These are phyloP conservation scores for Glycine latifolia DNA, from an alignment of 306 rosid species.

Conservation along the genomic window DNA sequence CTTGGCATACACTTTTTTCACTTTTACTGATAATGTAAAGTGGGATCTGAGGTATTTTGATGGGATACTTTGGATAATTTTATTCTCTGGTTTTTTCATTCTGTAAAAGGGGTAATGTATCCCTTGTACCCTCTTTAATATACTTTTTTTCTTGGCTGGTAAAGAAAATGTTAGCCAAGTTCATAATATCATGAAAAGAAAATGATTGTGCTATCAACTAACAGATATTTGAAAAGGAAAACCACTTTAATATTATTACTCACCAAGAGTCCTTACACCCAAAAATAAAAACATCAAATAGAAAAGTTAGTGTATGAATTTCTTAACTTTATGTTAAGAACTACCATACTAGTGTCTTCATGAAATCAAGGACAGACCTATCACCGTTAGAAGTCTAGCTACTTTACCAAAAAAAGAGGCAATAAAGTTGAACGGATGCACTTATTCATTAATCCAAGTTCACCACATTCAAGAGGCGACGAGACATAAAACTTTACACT, in stretches of 20 bases:
- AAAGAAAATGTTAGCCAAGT: too few species aligned
- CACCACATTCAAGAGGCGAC: neutral
- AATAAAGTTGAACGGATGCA: neutral
- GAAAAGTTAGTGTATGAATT: neutral
- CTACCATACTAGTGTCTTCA: neutral
- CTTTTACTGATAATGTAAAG: too few species aligned
- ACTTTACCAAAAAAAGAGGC: neutral
- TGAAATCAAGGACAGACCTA: conserved; percentile 13
- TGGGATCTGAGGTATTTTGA: too few species aligned
- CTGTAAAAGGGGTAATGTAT: too few species aligned
- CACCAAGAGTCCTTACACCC: neutral
- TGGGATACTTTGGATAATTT: too few species aligned
- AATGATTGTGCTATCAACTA: conserved; percentile 20
- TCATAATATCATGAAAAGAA: conserved; percentile 9
- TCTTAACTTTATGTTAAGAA: conserved; percentile 15
- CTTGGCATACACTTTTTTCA: too few species aligned
- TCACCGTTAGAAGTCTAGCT: neutral
- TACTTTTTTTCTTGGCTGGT: too few species aligned
- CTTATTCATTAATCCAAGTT: conserved; percentile 25
- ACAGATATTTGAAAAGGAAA: conserved; percentile 12
- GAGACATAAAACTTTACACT: neutral
- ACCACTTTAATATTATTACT: conserved; percentile 16
- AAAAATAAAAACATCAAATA: neutral
- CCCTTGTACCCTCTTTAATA: too few species aligned
- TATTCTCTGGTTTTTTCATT: too few species aligned